Evolutionary conservation across 768 basidiomycete genomes (phyloP), one percentile per base, ranked within the genome.

Genomic region (Pleurotus sapidus): DNA sequence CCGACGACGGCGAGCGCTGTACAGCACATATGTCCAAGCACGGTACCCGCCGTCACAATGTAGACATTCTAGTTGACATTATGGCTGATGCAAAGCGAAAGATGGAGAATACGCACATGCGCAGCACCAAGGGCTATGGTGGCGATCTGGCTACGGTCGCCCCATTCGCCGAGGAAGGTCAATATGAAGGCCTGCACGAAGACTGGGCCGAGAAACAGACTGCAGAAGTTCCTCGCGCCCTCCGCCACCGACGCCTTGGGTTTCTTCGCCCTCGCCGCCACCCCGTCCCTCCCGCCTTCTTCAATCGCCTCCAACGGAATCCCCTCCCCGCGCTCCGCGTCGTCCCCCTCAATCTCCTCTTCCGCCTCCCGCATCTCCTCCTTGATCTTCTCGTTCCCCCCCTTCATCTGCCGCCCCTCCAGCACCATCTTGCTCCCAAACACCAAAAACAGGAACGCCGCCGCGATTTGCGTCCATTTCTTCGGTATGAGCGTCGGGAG

Each of bases 161-260:
- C 96, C 97, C 97, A 98, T 73, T 99, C 97, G 8, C 95, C 97
- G n/a, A 99, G 78, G 73, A 98, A 98, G 0, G 96, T 98, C 59
- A 99, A 78, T 30, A 96, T 76, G 65, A 99, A 98, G 0, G 93
- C 86, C 71, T 99, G 95, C 2, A 95, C 94, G 66, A 98, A 96
- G 1, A 97, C 93, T 0, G 96, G 96, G 0, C 92, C 94, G 17
- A 98, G 73, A 62, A 95, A 71, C 15, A 95, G 74, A 64, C 86
- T 87, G 68, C 84, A 89, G 64, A 94, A 87, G 68, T 95, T 95
- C 63, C 93, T 81, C 4, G 84, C 74, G 7, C 93, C 88, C 17
- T 95, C 89, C 15, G 48, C 49, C 18, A 65, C 61, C 34, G 64
- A 71, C 51, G 17, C 17, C 58, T 45, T 80, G 38, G 58, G 58